A percentile compares a stretch with the other conserved stretches of the same genome.
phyloP scores from a whole-genome alignment of 768 basidiomycete species.

The Tricholoma matsutake region DNA sequence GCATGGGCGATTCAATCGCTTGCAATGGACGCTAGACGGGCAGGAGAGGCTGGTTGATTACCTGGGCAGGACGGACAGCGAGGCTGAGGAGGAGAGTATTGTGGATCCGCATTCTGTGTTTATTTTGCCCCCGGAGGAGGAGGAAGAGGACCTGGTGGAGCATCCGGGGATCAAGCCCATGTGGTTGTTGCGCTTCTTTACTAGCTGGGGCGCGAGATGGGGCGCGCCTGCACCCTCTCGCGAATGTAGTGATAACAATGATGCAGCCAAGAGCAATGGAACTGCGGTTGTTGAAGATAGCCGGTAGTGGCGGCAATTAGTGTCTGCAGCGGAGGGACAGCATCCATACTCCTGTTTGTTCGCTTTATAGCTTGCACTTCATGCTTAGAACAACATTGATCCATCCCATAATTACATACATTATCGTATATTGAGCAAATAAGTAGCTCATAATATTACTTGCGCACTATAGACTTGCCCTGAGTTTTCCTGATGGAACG shows the following conservation, averaged over 20 bases:
- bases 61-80: constrained; percentile 70
- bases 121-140: constrained; percentile 29
- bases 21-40: constrained; percentile 73
- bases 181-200: constrained; percentile 76
- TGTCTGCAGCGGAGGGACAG: neutral
- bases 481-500: constrained; percentile 68
- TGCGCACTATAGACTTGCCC: constrained; percentile 53
- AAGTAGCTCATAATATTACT: constrained; percentile 28
- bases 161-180: constrained; percentile 64
- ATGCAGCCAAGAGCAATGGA: constrained; percentile 1
- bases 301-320: neutral
- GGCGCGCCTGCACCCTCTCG: constrained; percentile 31
- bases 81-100: constrained; percentile 67
- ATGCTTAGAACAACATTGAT: constrained; percentile 3
- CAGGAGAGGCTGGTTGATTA: constrained; percentile 59
- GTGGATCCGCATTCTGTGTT: constrained; percentile 29
- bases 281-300: neutral
- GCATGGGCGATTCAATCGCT: constrained; percentile 56
- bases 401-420: constrained; percentile 14
- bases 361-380: neutral
- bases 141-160: constrained; percentile 55
- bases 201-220: constrained; percentile 71
- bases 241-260: constrained; percentile 5
- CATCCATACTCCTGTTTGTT: neutral
- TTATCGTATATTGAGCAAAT: constrained; percentile 15